Evolutionary conservation across 495 filamentous ascomycete species (phyloP), one percentile per base, ranked within the genome.

Genomic region (Aspergillus affinis): DNA sequence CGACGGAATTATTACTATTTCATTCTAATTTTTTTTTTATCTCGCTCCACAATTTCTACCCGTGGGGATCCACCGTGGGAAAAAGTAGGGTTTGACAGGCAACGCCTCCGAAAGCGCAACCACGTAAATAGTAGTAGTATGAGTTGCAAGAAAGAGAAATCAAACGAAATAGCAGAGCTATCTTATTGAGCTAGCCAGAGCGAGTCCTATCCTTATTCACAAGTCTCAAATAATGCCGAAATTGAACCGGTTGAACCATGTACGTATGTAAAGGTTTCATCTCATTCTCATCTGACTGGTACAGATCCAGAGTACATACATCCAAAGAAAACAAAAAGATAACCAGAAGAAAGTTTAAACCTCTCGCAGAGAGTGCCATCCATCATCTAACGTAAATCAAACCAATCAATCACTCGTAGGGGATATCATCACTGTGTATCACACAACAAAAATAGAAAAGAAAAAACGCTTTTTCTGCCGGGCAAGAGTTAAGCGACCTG

Each of bases 401-500:
- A 26, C 23, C 46, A 49, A 20, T 20, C 48, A 49, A 10, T 26
- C 19, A 49, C 18, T 26, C 48, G n/a, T 26, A 49, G 23, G 48
- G 48, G 48, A 49, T 20, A 49, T 26, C 18, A 26, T 20, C 48
- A 49, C 48, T 9, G 57, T 55, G 59, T 26, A 60, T 27, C 51
- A 17, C n/a, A 47, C 32, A 59, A 30, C 46, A 19, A 48, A 51
- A 59, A 48, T 58, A 17, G 55, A 48, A 44, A 29, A 26, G 55
- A 59, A 19, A 47, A 60, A 54, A 56, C 47, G 46, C 51, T 63
- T 57, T 63, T 58, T 47, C 51, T 48, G 19, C 32, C 19, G 20
- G 19, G 47, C 44, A 60, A 47, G 30, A 36, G 47, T 44, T 48
- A 62, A 63, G 66, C 60, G 66, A 58, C 66, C 66, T 56, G 66